These are phyloP conservation scores for Xylaria sp. DNA, from an alignment of 2,329 filamentous ascomycete genomes.

Conservation along the genomic window DNA sequence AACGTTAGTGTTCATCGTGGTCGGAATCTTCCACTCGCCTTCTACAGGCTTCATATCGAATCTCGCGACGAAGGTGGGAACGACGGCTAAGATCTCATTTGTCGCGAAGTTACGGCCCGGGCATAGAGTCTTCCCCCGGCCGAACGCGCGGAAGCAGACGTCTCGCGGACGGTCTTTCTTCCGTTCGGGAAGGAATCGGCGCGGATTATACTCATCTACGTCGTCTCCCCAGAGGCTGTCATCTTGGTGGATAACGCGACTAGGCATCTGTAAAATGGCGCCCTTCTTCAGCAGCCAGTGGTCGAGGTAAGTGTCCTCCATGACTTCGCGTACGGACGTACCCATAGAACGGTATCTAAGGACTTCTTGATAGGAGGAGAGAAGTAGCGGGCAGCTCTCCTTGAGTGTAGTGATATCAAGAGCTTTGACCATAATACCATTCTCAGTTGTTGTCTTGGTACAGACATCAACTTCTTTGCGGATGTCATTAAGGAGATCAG, in stretches of 20 bases:
- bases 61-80: conserved; percentile 44
- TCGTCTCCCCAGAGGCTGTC: conserved; percentile 41
- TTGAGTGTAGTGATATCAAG: conserved; percentile 51
- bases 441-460: conserved; percentile 31
- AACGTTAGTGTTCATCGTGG: conserved; percentile 46
- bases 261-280: conserved; percentile 47
- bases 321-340: conserved; percentile 49
- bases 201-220: conserved; percentile 41
- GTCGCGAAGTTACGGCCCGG: conserved; percentile 48
- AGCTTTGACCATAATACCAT: conserved; percentile 32
- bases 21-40: conserved; percentile 44
- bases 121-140: conserved; percentile 46
- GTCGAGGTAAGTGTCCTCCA: conserved; percentile 47
- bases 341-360: conserved; percentile 54
- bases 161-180: conserved; percentile 42
- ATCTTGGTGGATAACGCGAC: conserved; percentile 45
- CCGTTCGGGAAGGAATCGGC: conserved; percentile 44
- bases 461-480: conserved; percentile 48
- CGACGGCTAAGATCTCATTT: conserved; percentile 45
- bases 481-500: conserved; percentile 47
- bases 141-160: conserved; percentile 45
- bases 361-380: conserved; percentile 56
- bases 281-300: conserved; percentile 47
- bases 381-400: conserved; percentile 52
- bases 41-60: conserved; percentile 44